phyloP scores from a whole-genome alignment of 1,139 yeast species.

The Hyphopichia pseudoburtonii region DNA sequence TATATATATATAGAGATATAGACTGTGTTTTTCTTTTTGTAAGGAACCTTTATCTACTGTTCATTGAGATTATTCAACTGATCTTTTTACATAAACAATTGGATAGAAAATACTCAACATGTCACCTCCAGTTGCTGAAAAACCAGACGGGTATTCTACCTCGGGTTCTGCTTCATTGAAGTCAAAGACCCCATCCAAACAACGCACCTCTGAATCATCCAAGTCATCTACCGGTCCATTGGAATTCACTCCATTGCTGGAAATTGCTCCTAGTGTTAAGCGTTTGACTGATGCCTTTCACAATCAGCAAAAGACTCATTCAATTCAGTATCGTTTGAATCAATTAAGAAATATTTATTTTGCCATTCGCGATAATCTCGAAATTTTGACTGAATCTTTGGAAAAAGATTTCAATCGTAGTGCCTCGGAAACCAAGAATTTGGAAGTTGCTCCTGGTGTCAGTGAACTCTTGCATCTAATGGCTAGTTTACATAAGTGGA shows the following conservation, averaged over 20 bases:
- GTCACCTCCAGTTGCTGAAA: constrained; percentile 1
- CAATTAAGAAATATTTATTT: constrained; percentile 70
- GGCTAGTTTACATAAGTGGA: constrained; percentile 60
- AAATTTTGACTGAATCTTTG: constrained; percentile 57
- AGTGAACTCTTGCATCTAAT: constrained; percentile 63
- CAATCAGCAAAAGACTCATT: constrained; percentile 48
- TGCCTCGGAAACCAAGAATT: constrained; percentile 55
- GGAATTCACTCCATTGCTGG: constrained; percentile 48
- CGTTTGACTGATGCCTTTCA: constrained; percentile 45
- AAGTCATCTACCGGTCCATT: constrained; percentile 13
- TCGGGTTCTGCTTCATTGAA: not conserved
- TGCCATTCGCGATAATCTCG: constrained; percentile 61
- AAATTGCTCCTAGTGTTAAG: constrained; percentile 50
- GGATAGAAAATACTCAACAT: not conserved
- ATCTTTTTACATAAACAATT: not conserved
- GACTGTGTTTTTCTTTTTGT: no score
- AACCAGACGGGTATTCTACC: not conserved
- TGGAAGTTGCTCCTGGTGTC: constrained; percentile 55
- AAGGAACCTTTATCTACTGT: no score
- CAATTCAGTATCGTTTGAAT: constrained; percentile 57
- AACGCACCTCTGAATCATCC: no score
- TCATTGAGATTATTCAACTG: not conserved
- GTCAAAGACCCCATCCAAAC: not conserved
- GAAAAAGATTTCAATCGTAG: constrained; percentile 66
- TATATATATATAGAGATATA: no score